Base-by-base conservation (phyloP, 768 basidiomycete species). In the Trichaptum fuscoviolaceum region DNA sequence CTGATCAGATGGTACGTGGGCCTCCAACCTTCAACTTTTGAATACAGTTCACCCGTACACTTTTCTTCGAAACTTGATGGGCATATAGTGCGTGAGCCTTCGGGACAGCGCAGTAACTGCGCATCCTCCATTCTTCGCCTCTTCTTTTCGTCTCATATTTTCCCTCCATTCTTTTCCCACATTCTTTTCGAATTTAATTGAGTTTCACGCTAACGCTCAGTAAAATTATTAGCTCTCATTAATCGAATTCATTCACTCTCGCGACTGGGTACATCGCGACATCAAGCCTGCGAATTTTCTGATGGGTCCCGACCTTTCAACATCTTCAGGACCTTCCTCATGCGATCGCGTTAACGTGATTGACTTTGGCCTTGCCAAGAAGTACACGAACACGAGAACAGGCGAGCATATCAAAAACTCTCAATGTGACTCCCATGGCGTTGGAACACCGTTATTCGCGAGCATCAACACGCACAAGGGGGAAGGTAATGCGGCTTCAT, bases 221-320 rank as follows among this genome's bases (percentile, higher is more conserved):
- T 52, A 20, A 52, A 4, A 6, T 52, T 2, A 66, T 34, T 72
- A 96, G 95, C 89, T 97, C 76, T 93, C 94, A 8, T 94, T 96
- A 62, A 90, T 98, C 73, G 93, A 97, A 77, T 99, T 95, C 77
- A 95, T 98, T 70, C 96, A 99, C 78, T 93, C 92, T 1, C 90
- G 93, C 73, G 92, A 93, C 73, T 91, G 96, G 71, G 88, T 97
- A 57, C 96, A 99, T 76, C 92, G 96, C 70, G 96, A 99, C 75
- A 91, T 99, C 77, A 99, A 99, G 77, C 96, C 96, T 42, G 96
- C 96, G 72, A 99, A 99, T 79, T 99, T 99, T 75, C 90, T 99
- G 68, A 98, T 99, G 93, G 93, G 94, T 69, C 85, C 87, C 60
- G 87, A 87, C 68, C 88, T 86, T 69, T 80, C 84, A 75, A 74